These are phyloP conservation scores for Myxozyma monticola DNA, from an alignment of 805 yeast genomes.

Conservation along the genomic window DNA sequence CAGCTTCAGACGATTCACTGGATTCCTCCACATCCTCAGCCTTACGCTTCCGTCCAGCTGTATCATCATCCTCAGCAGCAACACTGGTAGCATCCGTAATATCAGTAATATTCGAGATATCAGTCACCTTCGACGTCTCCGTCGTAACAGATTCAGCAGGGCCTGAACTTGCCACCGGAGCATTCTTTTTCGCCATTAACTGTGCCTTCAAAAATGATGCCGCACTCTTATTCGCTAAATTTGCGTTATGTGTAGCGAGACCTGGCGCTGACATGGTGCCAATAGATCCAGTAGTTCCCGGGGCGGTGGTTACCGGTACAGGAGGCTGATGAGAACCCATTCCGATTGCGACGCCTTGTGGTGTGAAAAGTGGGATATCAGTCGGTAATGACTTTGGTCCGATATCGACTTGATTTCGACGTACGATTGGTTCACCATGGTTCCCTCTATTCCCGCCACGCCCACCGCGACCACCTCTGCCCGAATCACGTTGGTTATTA, in stretches of 20 bases:
- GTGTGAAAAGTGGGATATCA: conserved; percentile 74
- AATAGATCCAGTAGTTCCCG: conserved; percentile 17
- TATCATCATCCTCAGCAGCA: conserved; percentile 19
- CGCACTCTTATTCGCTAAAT: conserved; percentile 67
- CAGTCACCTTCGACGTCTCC: conserved; percentile 12
- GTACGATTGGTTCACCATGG: conserved; percentile 13
- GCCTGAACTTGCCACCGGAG: not conserved
- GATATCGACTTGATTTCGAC: conserved; percentile 63
- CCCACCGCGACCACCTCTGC: not conserved
- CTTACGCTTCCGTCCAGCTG: conserved; percentile 28
- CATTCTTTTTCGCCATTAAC: conserved; percentile 29
- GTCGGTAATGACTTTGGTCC: conserved; percentile 70
- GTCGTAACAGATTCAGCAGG: not conserved
- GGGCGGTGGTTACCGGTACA: not conserved
- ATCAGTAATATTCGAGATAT: conserved; percentile 2
- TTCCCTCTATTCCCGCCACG: not conserved
- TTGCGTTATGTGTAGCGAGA: conserved; percentile 45
- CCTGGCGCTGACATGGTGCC: conserved; percentile 15
- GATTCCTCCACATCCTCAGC: conserved; percentile 23
- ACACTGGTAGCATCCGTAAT: conserved; percentile 20
- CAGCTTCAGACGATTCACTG: conserved; percentile 24
- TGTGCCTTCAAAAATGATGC: conserved; percentile 59
- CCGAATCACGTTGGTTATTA: not conserved
- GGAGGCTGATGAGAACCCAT: conserved; percentile 9
- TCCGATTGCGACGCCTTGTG: conserved; percentile 72